These are phyloP conservation scores for Plasmodium inui DNA, from an alignment of 169 alveolate genomes.

Conservation along the genomic window DNA sequence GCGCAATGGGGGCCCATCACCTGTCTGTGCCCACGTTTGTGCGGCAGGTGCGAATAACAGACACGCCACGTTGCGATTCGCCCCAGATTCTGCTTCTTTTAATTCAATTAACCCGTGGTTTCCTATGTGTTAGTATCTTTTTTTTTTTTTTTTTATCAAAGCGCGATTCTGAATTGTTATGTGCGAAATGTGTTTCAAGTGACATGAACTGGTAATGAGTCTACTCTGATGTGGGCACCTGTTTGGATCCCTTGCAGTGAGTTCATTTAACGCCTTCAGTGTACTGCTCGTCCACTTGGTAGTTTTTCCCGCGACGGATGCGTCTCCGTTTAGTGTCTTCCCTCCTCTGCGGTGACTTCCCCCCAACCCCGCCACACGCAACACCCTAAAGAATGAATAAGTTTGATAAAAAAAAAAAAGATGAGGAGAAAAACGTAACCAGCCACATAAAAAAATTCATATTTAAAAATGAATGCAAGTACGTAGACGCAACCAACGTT, in stretches of 20 bases:
- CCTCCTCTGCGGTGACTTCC: not conserved
- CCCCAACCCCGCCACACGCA: not conserved
- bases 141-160: not conserved
- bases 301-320: not conserved
- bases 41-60: not conserved
- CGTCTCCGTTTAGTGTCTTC: not conserved
- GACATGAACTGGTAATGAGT: not conserved
- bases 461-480: slow-evolving; percentile 65
- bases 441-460: slow-evolving; percentile 23
- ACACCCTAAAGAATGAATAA: slow-evolving; percentile 30
- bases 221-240: not conserved
- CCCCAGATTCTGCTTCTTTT: not conserved
- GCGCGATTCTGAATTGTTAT: not conserved
- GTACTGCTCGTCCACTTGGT: not conserved
- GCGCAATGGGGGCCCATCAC: not conserved
- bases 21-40: not conserved
- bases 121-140: not conserved
- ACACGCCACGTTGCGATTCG: not conserved
- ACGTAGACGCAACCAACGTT: slow-evolving; percentile 68
- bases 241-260: not conserved
- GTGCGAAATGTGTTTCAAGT: not conserved
- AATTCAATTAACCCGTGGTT: not conserved
- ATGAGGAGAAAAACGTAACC: slow-evolving; percentile 21
- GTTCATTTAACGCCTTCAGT: not conserved
- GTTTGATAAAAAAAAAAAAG: slow-evolving; percentile 38